Evolutionary conservation across 2,329 filamentous ascomycete species (phyloP), one percentile per base, ranked within the genome.

Genomic region (Orbilia blumenaviensis): DNA sequence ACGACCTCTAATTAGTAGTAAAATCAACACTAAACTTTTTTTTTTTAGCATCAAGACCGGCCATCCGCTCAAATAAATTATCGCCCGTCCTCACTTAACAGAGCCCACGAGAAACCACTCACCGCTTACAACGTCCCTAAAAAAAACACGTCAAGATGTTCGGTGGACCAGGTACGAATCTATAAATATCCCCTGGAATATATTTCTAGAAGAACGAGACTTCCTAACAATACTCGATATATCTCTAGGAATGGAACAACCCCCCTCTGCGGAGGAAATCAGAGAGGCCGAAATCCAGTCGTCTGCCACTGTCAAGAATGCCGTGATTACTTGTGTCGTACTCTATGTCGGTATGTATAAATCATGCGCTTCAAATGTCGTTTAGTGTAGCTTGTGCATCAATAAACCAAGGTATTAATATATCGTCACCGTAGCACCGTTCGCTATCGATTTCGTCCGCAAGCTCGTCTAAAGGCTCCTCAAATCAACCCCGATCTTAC

Each of bases 301-400:
- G 60, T 85, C 85, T 81, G 86, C 86, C 79, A 91, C 89, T 60
- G 85, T 94, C 79, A 89, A 91, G 84, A 87, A 86, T 80, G 90
- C 90, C 77, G 82, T 90, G 66, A 86, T 88, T 41, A 88, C 89
- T 14, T 89, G 89, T 78, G 85, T 90, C 41, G 83, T 91, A 58
- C 86, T 95, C 56, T 94, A 94, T 82, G 84, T 95, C 76, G 92
- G 92, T 95, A 88, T 69, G 91, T 82, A 7, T n/a, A 9, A 23
- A 10, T 1, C 6, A 25, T 14, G 21, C 16, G 12, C 32, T 32
- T 38, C 5, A 16, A 3, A 14, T 64, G 6, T 27, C 44, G 7
- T 66, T 14, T 10, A n/a, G 14, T n/a, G 10, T n/a, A 25, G 5
- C 16, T 42, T 34, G 18, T 23, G 3, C 34, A 48, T 9, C n/a